Percentiles rank a stretch among this genome's conserved stretches.
Evolutionary conservation across 371 early-diverging fungal species (phyloP).

Genomic region (Parasitella parasitica): DNA sequence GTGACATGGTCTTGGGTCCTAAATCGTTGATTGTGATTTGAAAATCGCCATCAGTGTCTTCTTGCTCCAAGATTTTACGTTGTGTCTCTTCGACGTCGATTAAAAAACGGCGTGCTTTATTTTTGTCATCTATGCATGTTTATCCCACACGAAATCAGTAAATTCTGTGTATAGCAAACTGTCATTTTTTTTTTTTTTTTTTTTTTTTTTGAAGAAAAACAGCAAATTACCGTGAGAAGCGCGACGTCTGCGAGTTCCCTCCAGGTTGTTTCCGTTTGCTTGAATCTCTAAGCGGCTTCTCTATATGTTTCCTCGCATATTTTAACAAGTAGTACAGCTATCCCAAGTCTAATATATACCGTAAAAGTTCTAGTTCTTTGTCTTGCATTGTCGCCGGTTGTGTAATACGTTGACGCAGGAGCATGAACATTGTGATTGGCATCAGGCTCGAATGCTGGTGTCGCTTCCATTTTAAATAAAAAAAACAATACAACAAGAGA

Average conservation of each 20-base stretch:
- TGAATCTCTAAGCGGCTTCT: conserved; percentile 10
- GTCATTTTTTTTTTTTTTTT: too few species aligned
- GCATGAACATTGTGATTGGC: conserved; percentile 39
- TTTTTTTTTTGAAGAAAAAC: too few species aligned
- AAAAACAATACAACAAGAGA: too few species aligned
- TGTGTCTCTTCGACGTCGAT: conserved; percentile 87
- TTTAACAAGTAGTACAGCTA: not conserved
- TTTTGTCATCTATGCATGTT: conserved; percentile 68
- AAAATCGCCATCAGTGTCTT: conserved; percentile 94
- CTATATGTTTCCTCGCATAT: not conserved
- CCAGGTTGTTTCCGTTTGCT: not conserved
- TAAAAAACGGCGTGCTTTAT: conserved; percentile 73
- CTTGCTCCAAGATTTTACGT: conserved; percentile 81
- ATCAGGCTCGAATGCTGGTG: conserved; percentile 11
- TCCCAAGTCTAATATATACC: conserved; percentile 7
- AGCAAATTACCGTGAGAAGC: conserved; percentile 50
- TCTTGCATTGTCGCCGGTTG: conserved; percentile 46
- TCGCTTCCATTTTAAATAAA: conserved; percentile 11
- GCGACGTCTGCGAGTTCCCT: conserved; percentile 35
- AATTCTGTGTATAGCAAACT: not conserved
- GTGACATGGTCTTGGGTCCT: conserved; percentile 87
- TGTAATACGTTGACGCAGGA: conserved; percentile 52
- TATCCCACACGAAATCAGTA: not conserved
- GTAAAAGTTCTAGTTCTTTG: conserved; percentile 29
- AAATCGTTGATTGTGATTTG: conserved; percentile 93